A percentile compares a stretch with the other conserved stretches of the same genome.
Conservation (phyloP, 176 grass and related monocot species). For the Musa troglodytarum region DNA sequence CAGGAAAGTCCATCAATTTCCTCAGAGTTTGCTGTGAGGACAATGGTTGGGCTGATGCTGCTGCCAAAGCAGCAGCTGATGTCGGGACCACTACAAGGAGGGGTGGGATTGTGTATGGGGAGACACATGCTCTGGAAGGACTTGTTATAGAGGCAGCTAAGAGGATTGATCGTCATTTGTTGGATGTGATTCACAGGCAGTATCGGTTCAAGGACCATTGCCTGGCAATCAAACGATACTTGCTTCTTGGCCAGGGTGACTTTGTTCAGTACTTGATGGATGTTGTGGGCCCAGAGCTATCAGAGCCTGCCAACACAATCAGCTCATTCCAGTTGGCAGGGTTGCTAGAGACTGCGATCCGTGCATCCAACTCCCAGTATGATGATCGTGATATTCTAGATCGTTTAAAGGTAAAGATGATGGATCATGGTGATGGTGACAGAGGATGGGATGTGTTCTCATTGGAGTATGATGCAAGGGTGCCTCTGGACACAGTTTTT, state of each 20-base stretch:
- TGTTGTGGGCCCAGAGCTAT: slow-evolving; percentile 83
- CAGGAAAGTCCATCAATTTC: slow-evolving; percentile 90
- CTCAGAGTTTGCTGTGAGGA: slow-evolving; percentile 91
- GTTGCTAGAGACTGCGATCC: slow-evolving; percentile 72
- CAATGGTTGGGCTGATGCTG: slow-evolving; percentile 71
- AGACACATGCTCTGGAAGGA: slow-evolving; percentile 77
- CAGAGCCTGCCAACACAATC: slow-evolving; percentile 89
- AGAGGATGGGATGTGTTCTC: slow-evolving; percentile 95
- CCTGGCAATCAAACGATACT: slow-evolving; percentile 83
- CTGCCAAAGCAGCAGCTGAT: slow-evolving; percentile 54
- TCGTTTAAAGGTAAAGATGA: slow-evolving; percentile 89
- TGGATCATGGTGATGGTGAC: slow-evolving; percentile 88
- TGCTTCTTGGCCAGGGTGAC: slow-evolving; percentile 96
- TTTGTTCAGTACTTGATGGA: slow-evolving; percentile 98
- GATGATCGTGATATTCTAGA: slow-evolving; percentile 87
- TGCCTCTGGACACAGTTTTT: slow-evolving; percentile 79
- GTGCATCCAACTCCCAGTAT: slow-evolving; percentile 85
- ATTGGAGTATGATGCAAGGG: slow-evolving; percentile 79
- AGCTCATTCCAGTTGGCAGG: slow-evolving; percentile 89
- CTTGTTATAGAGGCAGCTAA: slow-evolving; percentile 82
- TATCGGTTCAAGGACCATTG: slow-evolving; percentile 91
- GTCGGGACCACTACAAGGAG: slow-evolving; percentile 72
- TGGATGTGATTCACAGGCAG: slow-evolving; percentile 80
- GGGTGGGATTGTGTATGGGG: slow-evolving; percentile 80
- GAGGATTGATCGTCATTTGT: slow-evolving; percentile 68